Evolutionary conservation across 306 rosid species (phyloP).

Genomic region (Acacia crassicarpa): DNA sequence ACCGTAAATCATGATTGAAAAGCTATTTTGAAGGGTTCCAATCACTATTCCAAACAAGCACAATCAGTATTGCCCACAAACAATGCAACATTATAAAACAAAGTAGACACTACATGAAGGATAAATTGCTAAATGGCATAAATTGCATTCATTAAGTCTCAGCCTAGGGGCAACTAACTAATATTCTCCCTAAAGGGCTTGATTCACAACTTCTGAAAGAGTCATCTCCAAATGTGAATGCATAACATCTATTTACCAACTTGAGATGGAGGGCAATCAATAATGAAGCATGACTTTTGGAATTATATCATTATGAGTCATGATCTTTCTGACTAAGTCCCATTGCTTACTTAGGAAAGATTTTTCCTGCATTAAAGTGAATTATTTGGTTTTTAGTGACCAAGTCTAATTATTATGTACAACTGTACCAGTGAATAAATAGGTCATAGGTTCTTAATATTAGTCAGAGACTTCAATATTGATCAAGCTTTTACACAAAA

Average conservation of each 20-base stretch:
- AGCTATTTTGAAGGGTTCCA: no score
- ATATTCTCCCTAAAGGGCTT: neutral
- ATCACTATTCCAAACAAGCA: no score
- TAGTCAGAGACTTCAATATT: neutral
- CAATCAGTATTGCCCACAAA: neutral
- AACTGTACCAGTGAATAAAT: neutral
- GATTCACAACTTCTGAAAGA: neutral
- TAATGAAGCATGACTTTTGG: neutral
- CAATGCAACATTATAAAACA: neutral
- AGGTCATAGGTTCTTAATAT: neutral
- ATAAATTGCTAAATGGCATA: neutral
- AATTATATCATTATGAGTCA: neutral
- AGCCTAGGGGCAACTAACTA: neutral
- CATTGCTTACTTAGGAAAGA: neutral
- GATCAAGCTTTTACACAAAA: neutral
- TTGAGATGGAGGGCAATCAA: neutral
- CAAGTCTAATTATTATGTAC: neutral
- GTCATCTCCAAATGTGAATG: neutral
- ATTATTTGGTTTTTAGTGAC: neutral
- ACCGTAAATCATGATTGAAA: no score
- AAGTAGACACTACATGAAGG: neutral
- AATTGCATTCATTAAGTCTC: neutral
- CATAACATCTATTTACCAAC: neutral
- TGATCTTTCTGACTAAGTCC: neutral
- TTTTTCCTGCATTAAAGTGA: neutral